phyloP scores from a whole-genome alignment of 2,329 filamentous ascomycete species.

The Cladorrhinum sp. region DNA sequence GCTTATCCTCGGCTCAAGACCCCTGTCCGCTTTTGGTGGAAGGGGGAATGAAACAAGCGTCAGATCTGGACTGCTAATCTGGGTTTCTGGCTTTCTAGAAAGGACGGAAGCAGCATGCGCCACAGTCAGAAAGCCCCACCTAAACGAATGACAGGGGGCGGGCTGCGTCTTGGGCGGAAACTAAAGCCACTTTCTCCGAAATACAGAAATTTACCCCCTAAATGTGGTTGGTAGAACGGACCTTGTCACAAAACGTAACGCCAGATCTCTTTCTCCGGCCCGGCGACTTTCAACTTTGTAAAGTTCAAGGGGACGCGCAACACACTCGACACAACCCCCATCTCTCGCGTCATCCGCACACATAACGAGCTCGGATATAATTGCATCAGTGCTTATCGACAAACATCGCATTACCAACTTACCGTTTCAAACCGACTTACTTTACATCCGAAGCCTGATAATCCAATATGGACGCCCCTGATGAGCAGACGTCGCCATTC shows the following conservation, averaged over 20 bases:
- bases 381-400: neutral
- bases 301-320: neutral
- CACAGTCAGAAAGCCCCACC: neutral
- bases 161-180: neutral
- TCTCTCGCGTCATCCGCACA: neutral
- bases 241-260: neutral
- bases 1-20: slow-evolving; percentile 28
- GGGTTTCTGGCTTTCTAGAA: neutral
- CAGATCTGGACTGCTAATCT: slow-evolving; percentile 12
- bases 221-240: neutral
- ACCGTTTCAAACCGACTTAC: neutral
- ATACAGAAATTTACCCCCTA: slow-evolving; percentile 16
- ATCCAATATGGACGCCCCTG: slow-evolving; percentile 23
- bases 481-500: slow-evolving; percentile 28
- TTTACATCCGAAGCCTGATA: neutral
- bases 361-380: neutral
- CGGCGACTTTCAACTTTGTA: neutral
- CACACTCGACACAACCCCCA: neutral
- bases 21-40: neutral
- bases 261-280: neutral
- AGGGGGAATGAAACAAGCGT: neutral
- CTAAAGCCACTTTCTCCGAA: slow-evolving; percentile 2
- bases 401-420: neutral
- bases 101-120: neutral
- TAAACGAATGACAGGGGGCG: neutral